Evolutionary conservation across 805 yeast genomes (phyloP).

Genomic region (Vanderwaltozyma yarrowii): DNA sequence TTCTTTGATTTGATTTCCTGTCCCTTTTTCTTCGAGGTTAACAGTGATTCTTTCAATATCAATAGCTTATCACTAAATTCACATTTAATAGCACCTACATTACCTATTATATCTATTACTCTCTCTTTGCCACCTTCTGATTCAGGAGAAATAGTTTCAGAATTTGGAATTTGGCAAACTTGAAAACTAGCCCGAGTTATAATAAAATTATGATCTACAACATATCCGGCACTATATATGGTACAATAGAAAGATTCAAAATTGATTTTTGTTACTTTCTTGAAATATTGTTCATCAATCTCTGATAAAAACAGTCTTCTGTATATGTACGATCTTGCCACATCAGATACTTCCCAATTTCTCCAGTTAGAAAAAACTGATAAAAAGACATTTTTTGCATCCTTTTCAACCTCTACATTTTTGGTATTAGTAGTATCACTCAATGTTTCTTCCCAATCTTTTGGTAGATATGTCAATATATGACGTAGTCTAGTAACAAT

Average conservation of each 20-base stretch:
- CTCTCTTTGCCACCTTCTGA: too few species aligned
- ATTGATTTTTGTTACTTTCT: slow-evolving; percentile 10
- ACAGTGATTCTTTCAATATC: slow-evolving; percentile 7
- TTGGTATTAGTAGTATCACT: slow-evolving; percentile 10
- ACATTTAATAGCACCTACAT: slow-evolving; percentile 17
- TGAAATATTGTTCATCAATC: slow-evolving; percentile 4
- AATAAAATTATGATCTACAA: slow-evolving; percentile 19
- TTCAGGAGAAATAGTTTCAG: too few species aligned
- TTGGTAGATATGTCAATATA: slow-evolving; percentile 49
- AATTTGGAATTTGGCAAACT: slow-evolving; percentile 9
- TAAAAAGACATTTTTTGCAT: slow-evolving; percentile 47
- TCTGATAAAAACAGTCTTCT: slow-evolving; percentile 36
- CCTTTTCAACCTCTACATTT: slow-evolving; percentile 37
- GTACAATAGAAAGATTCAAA: slow-evolving; percentile 19
- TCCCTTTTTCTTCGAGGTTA: too few species aligned
- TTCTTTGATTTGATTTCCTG: neutral
- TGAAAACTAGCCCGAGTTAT: slow-evolving; percentile 14
- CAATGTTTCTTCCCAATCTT: slow-evolving; percentile 33
- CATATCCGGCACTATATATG: slow-evolving; percentile 15
- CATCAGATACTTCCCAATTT: slow-evolving; percentile 76
- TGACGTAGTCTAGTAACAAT: slow-evolving; percentile 71
- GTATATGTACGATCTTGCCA: slow-evolving; percentile 48
- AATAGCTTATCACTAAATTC: slow-evolving; percentile 17
- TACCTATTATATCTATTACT: slow-evolving; percentile 18
- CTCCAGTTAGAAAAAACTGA: slow-evolving; percentile 70